phyloP scores from a whole-genome alignment of 208 protist genomes.

The Leishmania major region DNA sequence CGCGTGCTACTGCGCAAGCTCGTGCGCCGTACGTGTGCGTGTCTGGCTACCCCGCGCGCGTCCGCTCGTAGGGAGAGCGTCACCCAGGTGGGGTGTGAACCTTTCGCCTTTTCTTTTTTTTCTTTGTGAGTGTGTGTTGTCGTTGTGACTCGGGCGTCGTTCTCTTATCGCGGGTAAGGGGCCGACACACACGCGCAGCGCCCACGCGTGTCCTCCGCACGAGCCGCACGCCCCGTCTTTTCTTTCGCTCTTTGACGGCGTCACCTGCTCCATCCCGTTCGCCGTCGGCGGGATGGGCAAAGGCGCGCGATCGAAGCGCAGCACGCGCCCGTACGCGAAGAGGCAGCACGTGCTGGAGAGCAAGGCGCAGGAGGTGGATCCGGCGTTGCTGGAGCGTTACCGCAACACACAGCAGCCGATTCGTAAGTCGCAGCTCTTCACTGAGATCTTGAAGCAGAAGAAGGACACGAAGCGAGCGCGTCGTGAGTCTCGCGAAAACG shows the following conservation, averaged over 20 bases:
- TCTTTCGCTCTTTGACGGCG: background rate
- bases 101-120: background rate
- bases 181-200: background rate
- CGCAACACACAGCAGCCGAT: conserved; percentile 85
- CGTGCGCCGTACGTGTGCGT: background rate
- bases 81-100: background rate
- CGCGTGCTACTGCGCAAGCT: background rate
- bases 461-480: conserved; percentile 90
- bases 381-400: conserved; percentile 75
- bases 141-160: background rate
- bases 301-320: conserved; percentile 80
- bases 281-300: conserved; percentile 63
- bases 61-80: background rate
- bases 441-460: conserved; percentile 83
- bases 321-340: conserved; percentile 34
- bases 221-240: background rate
- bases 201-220: background rate
- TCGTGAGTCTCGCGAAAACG: conserved; percentile 76
- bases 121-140: background rate
- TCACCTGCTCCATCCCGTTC: background rate
- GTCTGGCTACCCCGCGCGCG: background rate
- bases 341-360: conserved; percentile 45
- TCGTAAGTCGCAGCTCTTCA: conserved; percentile 87
- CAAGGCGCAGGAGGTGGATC: conserved; percentile 68
- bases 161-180: background rate